phyloP scores from a whole-genome alignment of 495 filamentous ascomycete species.

The Penicillium canariense region DNA sequence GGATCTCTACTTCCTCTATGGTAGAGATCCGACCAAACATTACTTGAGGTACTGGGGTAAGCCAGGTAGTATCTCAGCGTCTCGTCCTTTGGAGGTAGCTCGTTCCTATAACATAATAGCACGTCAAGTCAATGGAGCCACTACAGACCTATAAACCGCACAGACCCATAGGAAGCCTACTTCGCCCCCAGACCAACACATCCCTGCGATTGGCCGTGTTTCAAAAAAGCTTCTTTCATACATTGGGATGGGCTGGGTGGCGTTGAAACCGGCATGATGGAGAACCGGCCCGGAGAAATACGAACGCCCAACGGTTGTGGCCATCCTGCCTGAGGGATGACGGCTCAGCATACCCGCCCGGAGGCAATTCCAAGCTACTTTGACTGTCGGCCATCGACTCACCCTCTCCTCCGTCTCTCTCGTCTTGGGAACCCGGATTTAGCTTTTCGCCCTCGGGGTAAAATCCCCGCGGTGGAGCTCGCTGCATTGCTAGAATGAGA shows the following conservation, averaged over 20 bases:
- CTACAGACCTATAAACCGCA: too few species aligned
- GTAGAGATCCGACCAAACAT: too few species aligned
- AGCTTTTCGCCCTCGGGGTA: not conserved
- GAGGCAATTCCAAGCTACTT: not conserved
- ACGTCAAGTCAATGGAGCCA: too few species aligned
- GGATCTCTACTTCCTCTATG: too few species aligned
- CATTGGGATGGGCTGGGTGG: constrained; percentile 25
- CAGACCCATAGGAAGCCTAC: not conserved
- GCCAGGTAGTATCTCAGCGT: too few species aligned
- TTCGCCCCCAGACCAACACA: constrained; percentile 12
- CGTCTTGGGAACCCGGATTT: not conserved
- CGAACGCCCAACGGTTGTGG: constrained; percentile 22
- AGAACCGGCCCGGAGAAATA: constrained; percentile 19
- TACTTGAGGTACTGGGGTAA: too few species aligned
- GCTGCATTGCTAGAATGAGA: constrained; percentile 8
- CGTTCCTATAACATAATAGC: too few species aligned
- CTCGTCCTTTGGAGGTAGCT: too few species aligned
- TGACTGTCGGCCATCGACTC: too few species aligned
- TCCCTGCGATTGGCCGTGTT: constrained; percentile 15
- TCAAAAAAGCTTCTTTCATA: constrained; percentile 28
- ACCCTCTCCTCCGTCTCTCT: too few species aligned
- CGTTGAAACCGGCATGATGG: constrained; percentile 25
- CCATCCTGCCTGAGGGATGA: constrained; percentile 2
- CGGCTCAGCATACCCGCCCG: not conserved
- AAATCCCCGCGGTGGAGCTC: not conserved